phyloP scores from a whole-genome alignment of 2,329 filamentous ascomycete species.

The Pseudocercospora fuligena region DNA sequence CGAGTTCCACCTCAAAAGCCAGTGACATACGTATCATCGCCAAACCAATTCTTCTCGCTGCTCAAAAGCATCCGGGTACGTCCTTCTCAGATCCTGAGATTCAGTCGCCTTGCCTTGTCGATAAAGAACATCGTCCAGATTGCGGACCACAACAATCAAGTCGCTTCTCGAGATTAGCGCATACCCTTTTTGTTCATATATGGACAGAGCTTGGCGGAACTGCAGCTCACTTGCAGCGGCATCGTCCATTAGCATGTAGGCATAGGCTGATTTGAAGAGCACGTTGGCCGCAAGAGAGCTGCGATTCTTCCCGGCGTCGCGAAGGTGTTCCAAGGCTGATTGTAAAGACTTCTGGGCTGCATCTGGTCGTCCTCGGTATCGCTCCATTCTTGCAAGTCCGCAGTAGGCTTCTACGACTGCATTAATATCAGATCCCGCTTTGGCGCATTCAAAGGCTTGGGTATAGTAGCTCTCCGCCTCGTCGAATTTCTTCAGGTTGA shows the following conservation, averaged over 20 bases:
- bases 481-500: neutral
- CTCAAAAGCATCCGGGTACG: constrained; percentile 1
- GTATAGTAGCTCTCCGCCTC: neutral
- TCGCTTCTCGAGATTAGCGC: neutral
- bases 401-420: neutral
- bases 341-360: neutral
- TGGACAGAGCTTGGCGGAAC: neutral
- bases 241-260: neutral
- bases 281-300: neutral
- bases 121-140: neutral
- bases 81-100: neutral
- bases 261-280: neutral
- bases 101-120: neutral
- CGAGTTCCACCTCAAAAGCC: too few relatives aligned
- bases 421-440: neutral
- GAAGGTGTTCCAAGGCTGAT: neutral
- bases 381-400: neutral
- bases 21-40: neutral
- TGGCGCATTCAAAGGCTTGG: neutral
- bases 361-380: neutral
- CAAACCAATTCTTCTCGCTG: neutral
- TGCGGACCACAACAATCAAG: neutral
- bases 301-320: neutral
- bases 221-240: neutral
- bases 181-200: neutral